Base-by-base conservation (phyloP, 2,329 filamentous ascomycete species). In the Salinomyces thailandicus region DNA sequence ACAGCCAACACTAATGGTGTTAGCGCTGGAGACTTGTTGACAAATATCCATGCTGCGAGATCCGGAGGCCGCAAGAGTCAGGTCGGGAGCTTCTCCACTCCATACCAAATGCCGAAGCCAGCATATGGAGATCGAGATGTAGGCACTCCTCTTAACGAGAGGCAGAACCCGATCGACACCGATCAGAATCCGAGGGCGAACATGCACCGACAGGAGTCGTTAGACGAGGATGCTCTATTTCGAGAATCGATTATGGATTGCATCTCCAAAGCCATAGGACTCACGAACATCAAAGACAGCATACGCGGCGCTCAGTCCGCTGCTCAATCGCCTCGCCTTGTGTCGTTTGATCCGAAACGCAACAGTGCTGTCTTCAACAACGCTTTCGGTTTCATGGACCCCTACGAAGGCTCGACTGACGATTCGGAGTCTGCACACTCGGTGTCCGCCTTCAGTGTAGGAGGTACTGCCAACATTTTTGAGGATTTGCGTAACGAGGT, bases 191-290 rank as follows among this genome's bases (percentile, higher is more conserved):
- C 54, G 41, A 59, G 55, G 8, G 58, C 57, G 18, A 59, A 57
- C 2, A 61, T 77, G 30, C 81, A 85, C 50, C 75, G 81, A 4
- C 78, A 87, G 46, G 86, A 95, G 38, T 81, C 83, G 0, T 64
- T 86, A 5, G 85, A 94, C 46, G 91, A 96, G 55, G 89, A 95
- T 51, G 76, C 80, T 31, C 62, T 93, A 5, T 96, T 98, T 59
- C 73, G 93, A 27, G 79, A 85, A 40, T 93, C 86, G 0, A 85
- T 98, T 12, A 64, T 96, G 15, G 85, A 94, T 48, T 96, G 91
- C 55, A 93, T 98, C 65, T 89, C 94, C 62, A 95, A 89, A 55
- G 82, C 86, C 0, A 81, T 98, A 42, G 91, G 91, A 0, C 64
- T 98, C 38, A 81, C 79, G 14, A 76, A 78, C 19, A 73, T 71